These are phyloP conservation scores for Dryas drummondii DNA, from an alignment of 306 rosid genomes.

Conservation along the genomic window DNA sequence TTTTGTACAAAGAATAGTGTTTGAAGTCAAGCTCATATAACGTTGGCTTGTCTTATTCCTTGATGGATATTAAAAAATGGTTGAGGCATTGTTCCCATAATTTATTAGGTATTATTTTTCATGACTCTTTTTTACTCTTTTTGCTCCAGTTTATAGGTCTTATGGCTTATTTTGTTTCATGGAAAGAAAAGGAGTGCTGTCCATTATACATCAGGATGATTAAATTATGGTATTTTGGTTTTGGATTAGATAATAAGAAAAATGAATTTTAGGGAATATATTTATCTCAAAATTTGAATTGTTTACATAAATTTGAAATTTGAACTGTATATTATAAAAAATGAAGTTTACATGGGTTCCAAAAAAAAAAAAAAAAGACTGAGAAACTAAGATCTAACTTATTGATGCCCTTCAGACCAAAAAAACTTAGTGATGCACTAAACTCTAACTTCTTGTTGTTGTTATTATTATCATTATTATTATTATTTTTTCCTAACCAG, in stretches of 20 bases:
- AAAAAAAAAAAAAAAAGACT: background rate
- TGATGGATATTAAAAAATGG: background rate
- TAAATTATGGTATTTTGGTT: background rate
- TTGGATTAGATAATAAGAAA: background rate
- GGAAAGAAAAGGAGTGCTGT: background rate
- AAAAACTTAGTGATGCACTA: no score
- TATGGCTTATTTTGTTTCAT: background rate
- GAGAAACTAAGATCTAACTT: background rate
- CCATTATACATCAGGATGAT: background rate
- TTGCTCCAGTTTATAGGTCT: background rate
- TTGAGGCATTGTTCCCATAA: background rate
- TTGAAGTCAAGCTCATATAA: background rate
- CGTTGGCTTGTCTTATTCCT: background rate
- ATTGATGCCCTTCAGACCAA: background rate
- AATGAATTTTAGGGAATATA: background rate
- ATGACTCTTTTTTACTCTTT: background rate
- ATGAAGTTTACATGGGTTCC: background rate
- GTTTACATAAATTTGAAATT: background rate
- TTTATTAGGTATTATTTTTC: background rate
- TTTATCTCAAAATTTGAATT: background rate
- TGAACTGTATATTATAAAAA: background rate
- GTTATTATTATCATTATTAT: background rate
- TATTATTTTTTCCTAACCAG: background rate
- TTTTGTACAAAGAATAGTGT: conserved; percentile 9
- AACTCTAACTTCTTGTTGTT: background rate